A percentile compares a stretch with the other conserved stretches of the same genome.
Evolutionary conservation across 1,139 yeast species (phyloP).

Genomic region (Petasospora rhodanensis): DNA sequence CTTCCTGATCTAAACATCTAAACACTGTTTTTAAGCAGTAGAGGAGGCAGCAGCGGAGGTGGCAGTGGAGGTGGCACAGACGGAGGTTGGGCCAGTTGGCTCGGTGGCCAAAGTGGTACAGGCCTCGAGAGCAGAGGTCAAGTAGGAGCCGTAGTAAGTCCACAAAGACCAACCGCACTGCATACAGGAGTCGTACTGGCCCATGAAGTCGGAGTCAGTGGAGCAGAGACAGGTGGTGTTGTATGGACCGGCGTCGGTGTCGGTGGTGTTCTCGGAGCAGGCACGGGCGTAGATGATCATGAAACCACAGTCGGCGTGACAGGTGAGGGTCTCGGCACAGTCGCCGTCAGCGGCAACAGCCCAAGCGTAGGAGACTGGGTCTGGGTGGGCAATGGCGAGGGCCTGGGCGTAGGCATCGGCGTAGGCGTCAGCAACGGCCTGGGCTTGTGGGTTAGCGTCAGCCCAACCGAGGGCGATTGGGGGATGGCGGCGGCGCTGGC

Average conservation of each 20-base stretch:
- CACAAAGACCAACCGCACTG: slow-evolving; percentile 30
- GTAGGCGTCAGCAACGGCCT: slow-evolving; percentile 10
- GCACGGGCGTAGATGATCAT: slow-evolving; percentile 14
- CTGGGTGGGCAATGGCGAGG: slow-evolving; percentile 11
- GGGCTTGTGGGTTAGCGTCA: slow-evolving; percentile 9
- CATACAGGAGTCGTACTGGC: slow-evolving; percentile 24
- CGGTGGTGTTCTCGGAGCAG: slow-evolving; percentile 14
- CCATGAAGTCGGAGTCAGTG: slow-evolving; percentile 19
- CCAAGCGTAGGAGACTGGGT: slow-evolving; percentile 11
- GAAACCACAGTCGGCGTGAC: slow-evolving; percentile 20
- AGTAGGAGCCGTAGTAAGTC: slow-evolving; percentile 23
- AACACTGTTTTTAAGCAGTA: no score
- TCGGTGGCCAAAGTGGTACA: slow-evolving; percentile 11
- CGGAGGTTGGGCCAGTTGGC: slow-evolving; percentile 15
- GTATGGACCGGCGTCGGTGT: slow-evolving; percentile 22
- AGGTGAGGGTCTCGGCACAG: slow-evolving; percentile 13
- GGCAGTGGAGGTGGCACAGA: slow-evolving; percentile 16
- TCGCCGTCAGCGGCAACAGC: slow-evolving; percentile 16
- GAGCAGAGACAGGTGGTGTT: slow-evolving; percentile 25
- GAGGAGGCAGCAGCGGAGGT: slow-evolving; percentile 15
- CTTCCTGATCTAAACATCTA: no score
- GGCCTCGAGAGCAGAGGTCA: slow-evolving; percentile 11
- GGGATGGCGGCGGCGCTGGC: slow-evolving; percentile 9
- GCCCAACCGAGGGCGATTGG: slow-evolving; percentile 14
- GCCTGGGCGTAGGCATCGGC: slow-evolving; percentile 14